Evolutionary conservation across 2,329 filamentous ascomycete genomes (phyloP).

Genomic region (Botrytis medusae): DNA sequence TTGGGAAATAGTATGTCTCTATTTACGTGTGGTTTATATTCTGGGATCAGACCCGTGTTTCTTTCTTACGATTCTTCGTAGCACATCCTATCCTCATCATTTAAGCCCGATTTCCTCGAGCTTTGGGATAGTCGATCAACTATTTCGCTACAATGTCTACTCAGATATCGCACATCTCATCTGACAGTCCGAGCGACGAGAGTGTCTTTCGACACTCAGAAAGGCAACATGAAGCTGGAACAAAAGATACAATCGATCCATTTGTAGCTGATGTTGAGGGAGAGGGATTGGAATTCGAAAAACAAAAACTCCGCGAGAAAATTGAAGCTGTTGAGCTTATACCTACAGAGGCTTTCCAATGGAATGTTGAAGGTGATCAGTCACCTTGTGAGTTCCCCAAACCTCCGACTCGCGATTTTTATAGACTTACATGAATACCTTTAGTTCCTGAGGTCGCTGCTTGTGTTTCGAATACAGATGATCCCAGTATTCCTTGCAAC

Average conservation of each 20-base stretch:
- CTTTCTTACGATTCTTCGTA: not conserved
- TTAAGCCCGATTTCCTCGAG: not conserved
- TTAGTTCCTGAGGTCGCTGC: slow-evolving; percentile 11
- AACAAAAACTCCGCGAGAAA: not conserved
- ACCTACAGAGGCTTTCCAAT: not conserved
- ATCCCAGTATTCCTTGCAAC: not conserved
- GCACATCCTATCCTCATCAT: not conserved
- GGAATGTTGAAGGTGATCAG: slow-evolving; percentile 9
- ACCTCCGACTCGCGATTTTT: no score
- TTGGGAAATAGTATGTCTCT: not conserved
- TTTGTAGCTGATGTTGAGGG: not conserved
- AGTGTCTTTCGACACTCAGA: not conserved
- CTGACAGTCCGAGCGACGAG: not conserved
- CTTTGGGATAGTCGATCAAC: not conserved
- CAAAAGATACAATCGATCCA: not conserved
- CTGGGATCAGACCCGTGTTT: not conserved
- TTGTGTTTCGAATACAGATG: slow-evolving; percentile 6
- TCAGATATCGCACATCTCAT: not conserved
- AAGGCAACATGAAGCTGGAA: no score
- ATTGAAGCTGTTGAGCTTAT: slow-evolving; percentile 3
- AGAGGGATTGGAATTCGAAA: not conserved
- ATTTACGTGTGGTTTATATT: not conserved
- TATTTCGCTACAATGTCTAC: not conserved
- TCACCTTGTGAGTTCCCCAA: slow-evolving; percentile 1
- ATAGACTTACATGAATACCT: not conserved